phyloP scores from a whole-genome alignment of 2,329 filamentous ascomycete genomes.

The Cercospora zeina region DNA sequence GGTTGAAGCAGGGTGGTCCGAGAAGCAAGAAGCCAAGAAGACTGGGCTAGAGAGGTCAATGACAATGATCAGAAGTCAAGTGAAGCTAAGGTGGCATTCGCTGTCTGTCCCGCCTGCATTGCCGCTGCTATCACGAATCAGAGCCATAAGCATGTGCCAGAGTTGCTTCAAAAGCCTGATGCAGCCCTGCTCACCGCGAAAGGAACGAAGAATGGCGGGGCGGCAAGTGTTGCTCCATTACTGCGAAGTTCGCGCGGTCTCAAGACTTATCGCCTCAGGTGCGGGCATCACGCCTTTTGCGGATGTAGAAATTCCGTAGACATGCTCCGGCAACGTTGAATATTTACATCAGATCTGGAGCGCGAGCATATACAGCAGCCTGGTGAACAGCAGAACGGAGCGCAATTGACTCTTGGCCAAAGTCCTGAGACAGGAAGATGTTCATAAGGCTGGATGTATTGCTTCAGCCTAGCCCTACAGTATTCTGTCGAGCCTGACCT shows the following conservation, averaged over 20 bases:
- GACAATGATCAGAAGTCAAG: slow-evolving; percentile 1
- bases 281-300: background rate
- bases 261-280: background rate
- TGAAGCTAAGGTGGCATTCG: background rate
- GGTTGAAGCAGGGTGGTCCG: slow-evolving; percentile 92
- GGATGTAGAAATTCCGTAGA: background rate
- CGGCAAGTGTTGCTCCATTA: background rate
- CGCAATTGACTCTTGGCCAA: background rate
- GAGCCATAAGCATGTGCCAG: background rate
- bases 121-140: background rate
- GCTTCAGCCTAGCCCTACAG: background rate
- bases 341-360: background rate
- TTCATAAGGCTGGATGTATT: background rate
- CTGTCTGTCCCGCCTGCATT: background rate
- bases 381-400: background rate
- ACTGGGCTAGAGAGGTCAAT: slow-evolving; percentile 56
- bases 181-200: background rate
- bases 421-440: background rate
- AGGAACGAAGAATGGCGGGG: background rate
- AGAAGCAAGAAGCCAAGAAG: slow-evolving; percentile 82
- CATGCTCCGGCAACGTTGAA: background rate
- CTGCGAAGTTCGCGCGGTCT: background rate
- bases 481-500: background rate
- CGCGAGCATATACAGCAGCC: background rate
- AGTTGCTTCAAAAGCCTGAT: background rate